Evolutionary conservation across 208 protist genomes (phyloP).

Genomic region (Cochliopodium minus): DNA sequence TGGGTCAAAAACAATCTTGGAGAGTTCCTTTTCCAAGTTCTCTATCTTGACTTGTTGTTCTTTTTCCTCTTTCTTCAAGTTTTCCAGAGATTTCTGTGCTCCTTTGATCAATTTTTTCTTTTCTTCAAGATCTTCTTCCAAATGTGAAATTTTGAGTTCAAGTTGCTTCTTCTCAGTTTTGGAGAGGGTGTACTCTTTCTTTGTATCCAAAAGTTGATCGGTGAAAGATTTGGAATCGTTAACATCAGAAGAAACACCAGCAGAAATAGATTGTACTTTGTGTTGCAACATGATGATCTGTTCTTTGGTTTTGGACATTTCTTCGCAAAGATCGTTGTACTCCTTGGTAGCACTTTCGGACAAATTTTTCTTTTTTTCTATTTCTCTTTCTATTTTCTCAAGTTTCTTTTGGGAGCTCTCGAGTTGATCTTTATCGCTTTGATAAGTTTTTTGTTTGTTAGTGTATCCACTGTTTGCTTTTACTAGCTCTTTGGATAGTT

Average conservation of each 20-base stretch:
- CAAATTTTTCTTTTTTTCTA: background rate
- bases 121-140: slow-evolving; percentile 45
- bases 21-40: background rate
- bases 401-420: background rate
- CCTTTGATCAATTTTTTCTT: slow-evolving; percentile 39
- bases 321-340: background rate
- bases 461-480: background rate
- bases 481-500: background rate
- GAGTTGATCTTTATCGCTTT: background rate
- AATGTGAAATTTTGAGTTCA: background rate
- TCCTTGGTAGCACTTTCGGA: background rate
- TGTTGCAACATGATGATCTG: background rate
- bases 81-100: slow-evolving; percentile 28
- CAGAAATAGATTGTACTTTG: background rate
- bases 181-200: no score
- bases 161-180: background rate
- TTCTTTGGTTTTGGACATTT: background rate
- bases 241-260: background rate
- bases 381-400: background rate
- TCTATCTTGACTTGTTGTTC: background rate
- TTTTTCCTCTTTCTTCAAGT: slow-evolving; percentile 33
- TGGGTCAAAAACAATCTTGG: background rate
- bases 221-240: background rate
- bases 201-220: background rate
- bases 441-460: no score